These are phyloP conservation scores for Rosa hybrid DNA, from an alignment of 331 rosid species.

Conservation along the genomic window DNA sequence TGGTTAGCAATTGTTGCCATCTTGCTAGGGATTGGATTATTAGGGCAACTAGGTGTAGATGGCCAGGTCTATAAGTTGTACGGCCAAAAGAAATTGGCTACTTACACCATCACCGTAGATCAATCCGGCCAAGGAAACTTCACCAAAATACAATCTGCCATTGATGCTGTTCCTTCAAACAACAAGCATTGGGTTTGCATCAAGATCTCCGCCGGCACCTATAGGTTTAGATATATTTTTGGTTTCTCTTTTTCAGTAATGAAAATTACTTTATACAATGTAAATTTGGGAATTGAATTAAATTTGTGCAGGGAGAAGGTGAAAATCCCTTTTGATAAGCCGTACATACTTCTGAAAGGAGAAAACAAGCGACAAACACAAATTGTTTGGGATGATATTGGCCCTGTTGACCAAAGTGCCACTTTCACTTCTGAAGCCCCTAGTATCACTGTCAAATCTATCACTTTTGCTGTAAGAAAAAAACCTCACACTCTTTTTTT, in stretches of 20 bases:
- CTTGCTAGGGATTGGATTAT: conserved; percentile 22
- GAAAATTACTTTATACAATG: neutral
- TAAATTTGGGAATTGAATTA: neutral
- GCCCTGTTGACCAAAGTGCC: conserved; percentile 46
- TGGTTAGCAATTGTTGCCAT: conserved; percentile 23
- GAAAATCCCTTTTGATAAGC: conserved; percentile 59
- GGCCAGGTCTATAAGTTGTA: conserved; percentile 33
- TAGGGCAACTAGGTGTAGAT: conserved; percentile 11
- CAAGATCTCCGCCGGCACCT: conserved; percentile 53
- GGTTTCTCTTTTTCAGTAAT: neutral
- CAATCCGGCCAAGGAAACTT: conserved; percentile 56
- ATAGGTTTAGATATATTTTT: conserved; percentile 42
- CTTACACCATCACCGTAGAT: conserved; percentile 42
- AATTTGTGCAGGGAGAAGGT: conserved; percentile 19
- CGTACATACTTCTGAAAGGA: conserved; percentile 69
- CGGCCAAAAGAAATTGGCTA: conserved; percentile 29
- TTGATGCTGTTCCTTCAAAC: conserved; percentile 60
- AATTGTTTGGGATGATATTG: conserved; percentile 72
- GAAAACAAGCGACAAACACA: conserved; percentile 48
- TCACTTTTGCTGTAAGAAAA: conserved; percentile 57
- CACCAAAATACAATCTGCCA: conserved; percentile 72
- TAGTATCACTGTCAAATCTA: conserved; percentile 53
- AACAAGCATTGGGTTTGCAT: conserved; percentile 66
- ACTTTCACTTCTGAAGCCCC: conserved; percentile 64
- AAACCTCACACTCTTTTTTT: neutral